Evolutionary conservation across 108 stramenopile genomes (phyloP), one percentile per base, ranked within the genome.

Genomic region (Nitzschia sp.): DNA sequence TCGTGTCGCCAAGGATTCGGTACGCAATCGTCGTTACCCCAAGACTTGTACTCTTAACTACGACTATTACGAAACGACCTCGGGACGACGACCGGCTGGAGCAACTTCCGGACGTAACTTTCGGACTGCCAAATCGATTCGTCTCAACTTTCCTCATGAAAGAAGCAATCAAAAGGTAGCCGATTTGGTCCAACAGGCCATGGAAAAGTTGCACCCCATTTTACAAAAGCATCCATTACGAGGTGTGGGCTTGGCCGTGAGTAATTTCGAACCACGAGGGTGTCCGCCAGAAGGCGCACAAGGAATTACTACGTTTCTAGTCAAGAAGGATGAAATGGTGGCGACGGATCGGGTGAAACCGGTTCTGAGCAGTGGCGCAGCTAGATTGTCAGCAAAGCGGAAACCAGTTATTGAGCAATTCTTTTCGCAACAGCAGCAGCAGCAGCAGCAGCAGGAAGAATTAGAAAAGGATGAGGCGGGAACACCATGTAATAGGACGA

Each of bases 11-110:
- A 24, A 78, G 32, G 93, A 95, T 66, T 70, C 77, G 38, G 53
- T 31, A 17, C 72, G 89, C 24, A 95, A 95, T 65, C 66, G 71
- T 59, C 86, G 93, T 38, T 79, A 77, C 48, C 93, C 93, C 3
- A 88, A 78, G 61, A 75, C 79, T 2, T 78, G 81, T 31, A 90
- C 82, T 25, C 74, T 95, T 9, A 82, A 86, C 21, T 95, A 92
- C 56, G 79, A 80, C 1, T 75, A 59, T 45, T 63, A 54, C 35
- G 11, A 13, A 53, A 57, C 73, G 24, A 6, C 36, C 48, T 25
- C 42, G 26, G 70, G 70, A 2, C 1, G 36, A 35, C 66, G 78
- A 28, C 70, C 66, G 18, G 58, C 64, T 19, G 77, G 36, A 19
- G 46, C n/a, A 34, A 51, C 19, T n/a, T 64, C 55, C 24, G 59